Conservation (phyloP, 192 early-diverging fungal genomes). For the Backusella sp. region DNA sequence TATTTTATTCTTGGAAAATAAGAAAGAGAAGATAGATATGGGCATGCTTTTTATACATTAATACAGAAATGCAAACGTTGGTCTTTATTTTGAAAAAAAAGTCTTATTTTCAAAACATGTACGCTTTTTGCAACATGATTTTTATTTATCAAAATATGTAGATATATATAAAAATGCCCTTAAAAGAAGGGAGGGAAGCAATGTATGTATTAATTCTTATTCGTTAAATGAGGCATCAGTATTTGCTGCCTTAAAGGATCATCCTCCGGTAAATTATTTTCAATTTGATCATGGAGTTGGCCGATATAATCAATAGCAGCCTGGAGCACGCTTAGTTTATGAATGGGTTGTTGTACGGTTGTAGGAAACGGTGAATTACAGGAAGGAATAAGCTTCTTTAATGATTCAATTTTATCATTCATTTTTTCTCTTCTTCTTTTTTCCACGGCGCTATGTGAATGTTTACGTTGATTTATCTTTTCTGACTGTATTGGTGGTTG, state of each 20-base stretch:
- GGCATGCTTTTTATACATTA: too few species aligned
- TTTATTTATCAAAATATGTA: too few species aligned
- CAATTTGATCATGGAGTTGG: constrained; percentile 7
- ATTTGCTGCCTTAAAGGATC: constrained; percentile 6
- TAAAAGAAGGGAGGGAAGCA: background rate
- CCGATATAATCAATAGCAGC: constrained; percentile 15
- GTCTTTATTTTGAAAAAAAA: too few species aligned
- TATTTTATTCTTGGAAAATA: too few species aligned
- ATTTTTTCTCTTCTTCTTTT: constrained; percentile 15
- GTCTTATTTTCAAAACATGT: too few species aligned
- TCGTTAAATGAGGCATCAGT: background rate
- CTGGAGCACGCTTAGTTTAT: constrained; percentile 13
- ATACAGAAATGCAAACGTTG: too few species aligned
- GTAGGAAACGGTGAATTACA: constrained; percentile 4
- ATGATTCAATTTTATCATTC: constrained; percentile 15
- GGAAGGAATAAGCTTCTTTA: constrained; percentile 13
- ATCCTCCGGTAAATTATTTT: background rate
- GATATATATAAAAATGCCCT: background rate
- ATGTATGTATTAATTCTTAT: background rate
- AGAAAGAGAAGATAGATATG: too few species aligned
- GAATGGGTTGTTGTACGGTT: constrained; percentile 7
- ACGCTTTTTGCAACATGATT: too few species aligned
- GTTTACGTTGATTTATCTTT: background rate
- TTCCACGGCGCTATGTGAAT: constrained; percentile 16
- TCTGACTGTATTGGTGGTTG: background rate